Evolutionary conservation across 257 asterid genomes (phyloP), one percentile per base, ranked within the genome.

Genomic region (Striga asiatica): DNA sequence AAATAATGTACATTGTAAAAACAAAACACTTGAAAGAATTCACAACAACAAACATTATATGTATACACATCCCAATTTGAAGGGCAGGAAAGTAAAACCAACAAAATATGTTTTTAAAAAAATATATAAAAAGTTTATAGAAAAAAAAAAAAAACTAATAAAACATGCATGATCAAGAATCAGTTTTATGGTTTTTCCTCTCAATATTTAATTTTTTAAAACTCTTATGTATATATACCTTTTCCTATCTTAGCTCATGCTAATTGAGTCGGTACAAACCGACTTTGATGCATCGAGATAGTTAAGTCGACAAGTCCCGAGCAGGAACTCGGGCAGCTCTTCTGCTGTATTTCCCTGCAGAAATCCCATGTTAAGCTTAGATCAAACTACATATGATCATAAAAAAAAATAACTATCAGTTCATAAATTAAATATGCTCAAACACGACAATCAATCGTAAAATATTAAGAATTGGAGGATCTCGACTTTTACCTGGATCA

Each of bases 251-350:
- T 1, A 53, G 58, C 47, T 58, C 63, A 37, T 58, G 12, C 24
- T 12, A 28, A 84, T 62, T 35, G 83, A 68, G 59, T 78, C 81
- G 1, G 79, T 61, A 4, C 68, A 46, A 17, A 85, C 55, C 0
- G 95, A 51, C 73, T 85, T 82, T 2, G 76, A 31, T 5, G 54
- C 78, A 25, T 85, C 89, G 7, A 85, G 72, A 66, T 73, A 80
- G 58, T 82, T 76, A 10, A 85, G 71, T 45, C 87, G 86, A 58
- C 89, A 85, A 4, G 95, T 85, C 35, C 95, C 95, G 0, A 82
- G 76, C 38, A 82, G 85, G 56, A 69, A 39, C 58, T 85, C 95
- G 1, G 93, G 95, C 45, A 85, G 81, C 74, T 85, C 95, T 55
- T 85, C 93, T 19, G 61, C 62, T 2, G 86, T 76, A 61, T 80